These are phyloP conservation scores for Vanderwaltozyma verrucispora DNA, from an alignment of 805 yeast species.

Conservation along the genomic window DNA sequence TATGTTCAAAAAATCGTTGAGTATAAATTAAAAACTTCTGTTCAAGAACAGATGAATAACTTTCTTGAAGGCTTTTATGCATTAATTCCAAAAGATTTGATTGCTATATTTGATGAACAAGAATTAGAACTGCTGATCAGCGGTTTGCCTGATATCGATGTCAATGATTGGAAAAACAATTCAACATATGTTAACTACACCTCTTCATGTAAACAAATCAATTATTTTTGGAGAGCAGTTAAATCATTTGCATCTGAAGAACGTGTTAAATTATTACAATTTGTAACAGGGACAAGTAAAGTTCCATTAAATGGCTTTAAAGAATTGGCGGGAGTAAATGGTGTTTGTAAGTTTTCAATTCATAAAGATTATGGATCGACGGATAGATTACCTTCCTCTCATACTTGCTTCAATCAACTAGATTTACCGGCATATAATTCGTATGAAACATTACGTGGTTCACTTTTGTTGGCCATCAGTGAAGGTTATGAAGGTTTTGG, in stretches of 20 bases:
- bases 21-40: slow-evolving; percentile 72
- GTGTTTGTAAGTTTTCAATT: slow-evolving; percentile 75
- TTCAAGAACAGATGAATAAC: slow-evolving; percentile 77
- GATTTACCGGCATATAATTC: slow-evolving; percentile 89
- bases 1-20: slow-evolving; percentile 82
- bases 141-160: slow-evolving; percentile 94
- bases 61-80: slow-evolving; percentile 84
- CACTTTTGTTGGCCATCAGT: slow-evolving; percentile 72
- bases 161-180: slow-evolving; percentile 90
- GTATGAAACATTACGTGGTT: slow-evolving; percentile 75
- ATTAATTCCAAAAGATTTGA: slow-evolving; percentile 71
- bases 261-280: slow-evolving; percentile 85
- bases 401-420: slow-evolving; percentile 93
- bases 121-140: slow-evolving; percentile 87
- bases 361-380: slow-evolving; percentile 81
- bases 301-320: slow-evolving; percentile 93
- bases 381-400: slow-evolving; percentile 88
- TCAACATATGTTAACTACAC: slow-evolving; percentile 74
- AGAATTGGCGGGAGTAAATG: slow-evolving; percentile 79
- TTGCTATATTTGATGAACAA: slow-evolving; percentile 87
- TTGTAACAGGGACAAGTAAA: slow-evolving; percentile 94
- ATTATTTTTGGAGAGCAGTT: slow-evolving; percentile 98
- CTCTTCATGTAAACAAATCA: slow-evolving; percentile 73
- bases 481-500: slow-evolving; percentile 98
- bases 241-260: slow-evolving; percentile 90